Evolutionary conservation across 2,329 filamentous ascomycete species (phyloP).

Genomic region (Cladophialophora exuberans): DNA sequence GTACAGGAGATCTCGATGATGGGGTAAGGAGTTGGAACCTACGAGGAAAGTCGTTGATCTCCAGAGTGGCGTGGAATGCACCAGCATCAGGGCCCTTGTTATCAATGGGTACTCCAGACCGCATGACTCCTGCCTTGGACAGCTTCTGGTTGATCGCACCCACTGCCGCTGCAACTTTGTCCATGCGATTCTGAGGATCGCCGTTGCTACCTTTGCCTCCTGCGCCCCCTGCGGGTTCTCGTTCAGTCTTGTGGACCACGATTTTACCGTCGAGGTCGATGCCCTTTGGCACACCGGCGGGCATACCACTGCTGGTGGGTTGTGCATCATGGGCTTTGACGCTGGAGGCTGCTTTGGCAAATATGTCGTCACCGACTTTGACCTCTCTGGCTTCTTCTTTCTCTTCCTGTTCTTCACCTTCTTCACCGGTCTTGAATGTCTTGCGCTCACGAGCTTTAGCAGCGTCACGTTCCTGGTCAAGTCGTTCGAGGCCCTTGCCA

Average conservation of each 20-base stretch:
- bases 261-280: slow-evolving; percentile 70
- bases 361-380: slow-evolving; percentile 61
- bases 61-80: slow-evolving; percentile 92
- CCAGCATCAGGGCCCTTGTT: slow-evolving; percentile 98
- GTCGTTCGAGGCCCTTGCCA: slow-evolving; percentile 87
- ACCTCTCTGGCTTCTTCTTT: slow-evolving; percentile 68
- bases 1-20: background rate
- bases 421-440: slow-evolving; percentile 87
- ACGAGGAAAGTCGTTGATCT: slow-evolving; percentile 98
- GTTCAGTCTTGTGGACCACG: slow-evolving; percentile 72
- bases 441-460: slow-evolving; percentile 84
- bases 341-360: slow-evolving; percentile 64
- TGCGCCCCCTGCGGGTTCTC: slow-evolving; percentile 39
- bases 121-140: slow-evolving; percentile 84
- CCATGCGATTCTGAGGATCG: slow-evolving; percentile 67
- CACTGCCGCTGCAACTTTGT: slow-evolving; percentile 87
- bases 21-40: slow-evolving; percentile 39
- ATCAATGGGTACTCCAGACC: slow-evolving; percentile 91
- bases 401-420: slow-evolving; percentile 72
- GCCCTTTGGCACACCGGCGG: slow-evolving; percentile 55
- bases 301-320: slow-evolving; percentile 46
- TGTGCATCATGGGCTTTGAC: slow-evolving; percentile 65
- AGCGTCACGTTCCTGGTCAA: slow-evolving; percentile 88
- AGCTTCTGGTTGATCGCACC: slow-evolving; percentile 89
- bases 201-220: slow-evolving; percentile 37